Evolutionary conservation across 2,329 filamentous ascomycete species (phyloP), one percentile per base, ranked within the genome.

Genomic region (Stagonosporopsis tanaceti): DNA sequence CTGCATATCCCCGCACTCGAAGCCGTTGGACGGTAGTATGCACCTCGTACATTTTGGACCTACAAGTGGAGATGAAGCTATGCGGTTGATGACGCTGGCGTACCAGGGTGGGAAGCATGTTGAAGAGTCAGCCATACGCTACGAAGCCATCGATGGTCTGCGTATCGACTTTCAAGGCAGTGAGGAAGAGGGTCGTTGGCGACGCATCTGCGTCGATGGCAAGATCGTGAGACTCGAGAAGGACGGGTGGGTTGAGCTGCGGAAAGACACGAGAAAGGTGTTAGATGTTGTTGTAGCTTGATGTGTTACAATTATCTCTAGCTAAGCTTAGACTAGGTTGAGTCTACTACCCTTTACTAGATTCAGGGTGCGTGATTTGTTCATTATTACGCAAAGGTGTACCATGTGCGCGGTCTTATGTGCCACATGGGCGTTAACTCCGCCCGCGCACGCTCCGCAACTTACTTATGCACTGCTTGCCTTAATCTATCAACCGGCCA

Each of bases 201-300:
- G 94, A 59, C 87, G 93, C 69, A 85, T 96, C 14, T 98, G 94
- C 73, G 82, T 98, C n/a, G 94, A 98, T 75, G 94, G 94, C 3
- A 92, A 89, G 50, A 96, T 96, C 67, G 86, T 97, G 3, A 84
- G 86, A 57, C 79, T 97, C 0, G 89, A 90, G 20, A 74, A 81
- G 48, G 87, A 84, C 2, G 93, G 93, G 0, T 89, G 86, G 82
- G 85, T 96, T 75, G 84, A 86, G 57, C 83, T 97, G 0, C 76
- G 74, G 60, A 84, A 78, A 68, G 81, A 84, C 24, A 70, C 74
- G 8, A 65, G 68, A 30, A 67, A 67, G 6, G 76, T 80, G 2
- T 51, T 82, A 20, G 77, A 82, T 47, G 57, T 77, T 37, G 67
- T 69, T 32, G 48, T 61, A 30, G 46, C 27, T 24, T 56, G 20